A percentile compares a stretch with the other conserved stretches of the same genome.
These are phyloP conservation scores for Amniculicola lignicola DNA, from an alignment of 495 filamentous ascomycete species.

Conservation along the genomic window DNA sequence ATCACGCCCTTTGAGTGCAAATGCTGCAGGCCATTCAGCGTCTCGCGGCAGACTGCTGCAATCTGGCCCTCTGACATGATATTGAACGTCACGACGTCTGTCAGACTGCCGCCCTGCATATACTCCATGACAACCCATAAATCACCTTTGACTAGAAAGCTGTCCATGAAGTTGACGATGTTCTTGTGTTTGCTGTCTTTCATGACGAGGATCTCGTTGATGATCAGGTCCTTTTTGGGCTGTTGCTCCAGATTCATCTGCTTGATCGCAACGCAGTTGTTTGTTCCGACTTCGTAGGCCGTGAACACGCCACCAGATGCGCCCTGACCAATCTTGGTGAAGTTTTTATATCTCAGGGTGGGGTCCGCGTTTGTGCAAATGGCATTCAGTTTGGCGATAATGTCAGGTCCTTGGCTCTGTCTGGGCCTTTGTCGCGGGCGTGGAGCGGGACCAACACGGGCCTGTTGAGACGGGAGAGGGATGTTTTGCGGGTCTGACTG, in stretches of 20 bases:
- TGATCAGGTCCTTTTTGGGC: slow-evolving; percentile 97
- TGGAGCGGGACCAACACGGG: slow-evolving; percentile 53
- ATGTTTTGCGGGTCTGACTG: slow-evolving; percentile 55
- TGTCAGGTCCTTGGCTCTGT: slow-evolving; percentile 73
- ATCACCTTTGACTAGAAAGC: slow-evolving; percentile 81
- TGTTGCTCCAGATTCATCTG: slow-evolving; percentile 99
- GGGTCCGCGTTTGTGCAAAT: slow-evolving; percentile 91
- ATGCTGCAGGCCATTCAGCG: slow-evolving; percentile 86
- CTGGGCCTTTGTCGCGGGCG: slow-evolving; percentile 73
- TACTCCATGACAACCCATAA: slow-evolving; percentile 99
- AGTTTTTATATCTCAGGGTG: slow-evolving; percentile 75
- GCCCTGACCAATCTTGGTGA: slow-evolving; percentile 96
- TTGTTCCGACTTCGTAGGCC: slow-evolving; percentile 77
- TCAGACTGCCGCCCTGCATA: slow-evolving; percentile 97
- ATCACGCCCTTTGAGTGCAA: slow-evolving; percentile 97
- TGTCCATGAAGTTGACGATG: slow-evolving; percentile 98
- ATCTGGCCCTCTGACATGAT: slow-evolving; percentile 98
- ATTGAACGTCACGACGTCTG: slow-evolving; percentile 97
- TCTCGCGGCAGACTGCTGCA: slow-evolving; percentile 89
- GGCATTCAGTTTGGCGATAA: slow-evolving; percentile 73
- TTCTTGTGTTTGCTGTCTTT: slow-evolving; percentile 98
- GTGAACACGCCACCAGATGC: slow-evolving; percentile 95
- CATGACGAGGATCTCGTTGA: slow-evolving; percentile 99
- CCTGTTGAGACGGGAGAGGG: slow-evolving; percentile 49
- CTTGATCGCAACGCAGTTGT: slow-evolving; percentile 93